phyloP scores from a whole-genome alignment of 768 basidiomycete species.

The Ephemerocybe angulata region DNA sequence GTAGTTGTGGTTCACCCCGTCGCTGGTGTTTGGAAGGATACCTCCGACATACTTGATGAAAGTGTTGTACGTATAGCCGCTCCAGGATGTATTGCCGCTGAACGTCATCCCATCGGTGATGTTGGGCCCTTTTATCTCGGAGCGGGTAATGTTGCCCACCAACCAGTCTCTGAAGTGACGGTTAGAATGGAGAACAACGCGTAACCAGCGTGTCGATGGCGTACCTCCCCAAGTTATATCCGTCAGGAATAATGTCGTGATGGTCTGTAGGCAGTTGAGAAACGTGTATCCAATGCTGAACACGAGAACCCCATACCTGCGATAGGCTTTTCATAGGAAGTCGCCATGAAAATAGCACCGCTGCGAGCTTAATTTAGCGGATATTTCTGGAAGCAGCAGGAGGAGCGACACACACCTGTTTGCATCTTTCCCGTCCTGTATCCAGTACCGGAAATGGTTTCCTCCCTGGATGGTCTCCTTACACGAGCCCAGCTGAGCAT shows the following conservation, averaged over 20 bases:
- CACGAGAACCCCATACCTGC: slow-evolving; percentile 38
- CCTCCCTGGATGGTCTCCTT: slow-evolving; percentile 83
- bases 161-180: slow-evolving; percentile 61
- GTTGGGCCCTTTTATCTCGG: slow-evolving; percentile 40
- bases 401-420: slow-evolving; percentile 45
- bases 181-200: neutral
- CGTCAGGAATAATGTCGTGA: slow-evolving; percentile 74
- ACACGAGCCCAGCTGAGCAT: slow-evolving; percentile 80
- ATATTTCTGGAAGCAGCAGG: neutral
- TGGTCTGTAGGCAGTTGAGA: slow-evolving; percentile 30
- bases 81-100: slow-evolving; percentile 58
- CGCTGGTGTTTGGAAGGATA: slow-evolving; percentile 63
- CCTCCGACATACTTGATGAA: slow-evolving; percentile 66
- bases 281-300: neutral
- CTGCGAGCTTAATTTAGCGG: slow-evolving; percentile 28
- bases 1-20: slow-evolving; percentile 64
- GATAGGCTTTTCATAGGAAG: slow-evolving; percentile 69
- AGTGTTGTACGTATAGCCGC: slow-evolving; percentile 72
- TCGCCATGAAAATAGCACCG: slow-evolving; percentile 71
- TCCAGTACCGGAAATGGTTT: slow-evolving; percentile 87
- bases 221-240: slow-evolving; percentile 78
- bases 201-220: slow-evolving; percentile 9
- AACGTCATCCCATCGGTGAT: slow-evolving; percentile 61
- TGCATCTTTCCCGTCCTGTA: slow-evolving; percentile 61
- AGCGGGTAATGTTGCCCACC: slow-evolving; percentile 75